A percentile compares a stretch with the other conserved stretches of the same genome.
Conservation (phyloP, 441 rosid genomes). For the Flueggea neowawraea region DNA sequence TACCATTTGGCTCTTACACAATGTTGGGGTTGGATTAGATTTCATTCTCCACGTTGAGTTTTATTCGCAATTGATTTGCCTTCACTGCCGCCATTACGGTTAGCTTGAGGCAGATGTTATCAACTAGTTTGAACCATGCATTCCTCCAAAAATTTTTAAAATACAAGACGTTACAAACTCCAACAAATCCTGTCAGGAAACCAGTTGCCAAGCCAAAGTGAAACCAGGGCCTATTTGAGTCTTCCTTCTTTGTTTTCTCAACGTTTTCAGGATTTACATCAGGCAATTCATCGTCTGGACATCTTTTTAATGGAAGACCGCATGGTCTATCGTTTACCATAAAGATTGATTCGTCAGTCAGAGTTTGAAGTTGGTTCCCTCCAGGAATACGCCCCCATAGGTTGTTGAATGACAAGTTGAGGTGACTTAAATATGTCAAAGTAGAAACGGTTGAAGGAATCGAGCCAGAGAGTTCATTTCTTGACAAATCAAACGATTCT, state of each 20-base stretch:
- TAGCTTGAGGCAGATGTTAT: background rate
- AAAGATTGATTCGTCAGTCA: slow-evolving; percentile 27
- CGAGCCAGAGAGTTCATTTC: slow-evolving; percentile 14
- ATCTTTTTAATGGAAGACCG: slow-evolving; percentile 20
- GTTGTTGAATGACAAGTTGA: slow-evolving; percentile 35
- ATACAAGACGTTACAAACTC: background rate
- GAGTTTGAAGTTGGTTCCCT: slow-evolving; percentile 21
- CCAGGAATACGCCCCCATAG: slow-evolving; percentile 22
- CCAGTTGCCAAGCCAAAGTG: background rate
- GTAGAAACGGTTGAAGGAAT: slow-evolving; percentile 20
- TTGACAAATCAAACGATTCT: slow-evolving; percentile 32
- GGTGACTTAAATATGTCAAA: slow-evolving; percentile 12
- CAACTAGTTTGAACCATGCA: background rate
- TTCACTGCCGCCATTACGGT: background rate
- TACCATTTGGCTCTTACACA: too few species aligned
- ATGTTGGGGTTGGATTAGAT: too few species aligned
- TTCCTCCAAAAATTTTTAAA: slow-evolving; percentile 6
- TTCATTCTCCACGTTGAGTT: background rate
- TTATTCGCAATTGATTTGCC: background rate
- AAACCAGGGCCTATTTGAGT: background rate
- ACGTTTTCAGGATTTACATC: background rate
- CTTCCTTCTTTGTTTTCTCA: background rate
- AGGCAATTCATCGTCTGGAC: slow-evolving; percentile 1
- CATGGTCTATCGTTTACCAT: slow-evolving; percentile 24
- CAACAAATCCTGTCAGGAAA: background rate